phyloP scores from a whole-genome alignment of 2,329 filamentous ascomycete species.

The Macrophomina pseudophaseolina region DNA sequence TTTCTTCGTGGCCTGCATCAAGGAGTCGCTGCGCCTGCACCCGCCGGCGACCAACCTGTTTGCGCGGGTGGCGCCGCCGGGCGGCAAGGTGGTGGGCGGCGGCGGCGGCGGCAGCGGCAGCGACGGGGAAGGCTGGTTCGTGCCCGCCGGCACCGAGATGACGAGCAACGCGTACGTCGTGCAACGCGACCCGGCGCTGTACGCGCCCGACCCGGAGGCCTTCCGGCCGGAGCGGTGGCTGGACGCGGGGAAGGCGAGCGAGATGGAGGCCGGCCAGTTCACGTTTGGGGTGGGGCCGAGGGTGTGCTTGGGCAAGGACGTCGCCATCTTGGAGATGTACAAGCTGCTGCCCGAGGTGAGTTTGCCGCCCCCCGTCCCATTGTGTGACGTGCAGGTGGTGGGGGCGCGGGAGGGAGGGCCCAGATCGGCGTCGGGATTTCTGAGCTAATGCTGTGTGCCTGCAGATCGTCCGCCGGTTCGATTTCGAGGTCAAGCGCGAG shows the following conservation, averaged over 20 bases:
- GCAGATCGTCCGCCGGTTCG: constrained; percentile 38
- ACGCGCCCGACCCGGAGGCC: constrained; percentile 44
- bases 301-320: constrained; percentile 40
- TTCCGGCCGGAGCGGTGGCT: constrained; percentile 51
- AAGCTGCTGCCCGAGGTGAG: constrained; percentile 43
- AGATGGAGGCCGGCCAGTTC: constrained; percentile 39
- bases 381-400: neutral
- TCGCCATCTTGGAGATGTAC: constrained; percentile 38
- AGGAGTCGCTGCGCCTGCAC: constrained; percentile 57
- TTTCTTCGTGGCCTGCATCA: constrained; percentile 58
- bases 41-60: constrained; percentile 60
- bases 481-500: constrained; percentile 35
- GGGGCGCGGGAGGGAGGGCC: too few species aligned
- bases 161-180: constrained; percentile 55
- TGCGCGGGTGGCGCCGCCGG: constrained; percentile 48
- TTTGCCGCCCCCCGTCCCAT: neutral
- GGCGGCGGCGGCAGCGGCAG: constrained; percentile 32
- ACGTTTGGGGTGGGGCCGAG: constrained; percentile 38
- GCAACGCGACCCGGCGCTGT: constrained; percentile 51
- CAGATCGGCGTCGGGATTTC: neutral
- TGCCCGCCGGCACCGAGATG: constrained; percentile 52
- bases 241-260: neutral
- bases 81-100: constrained; percentile 33
- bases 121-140: constrained; percentile 46
- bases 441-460: neutral